Base-by-base conservation (phyloP, 192 early-diverging fungal genomes). In the Backusella tuberculispora region DNA sequence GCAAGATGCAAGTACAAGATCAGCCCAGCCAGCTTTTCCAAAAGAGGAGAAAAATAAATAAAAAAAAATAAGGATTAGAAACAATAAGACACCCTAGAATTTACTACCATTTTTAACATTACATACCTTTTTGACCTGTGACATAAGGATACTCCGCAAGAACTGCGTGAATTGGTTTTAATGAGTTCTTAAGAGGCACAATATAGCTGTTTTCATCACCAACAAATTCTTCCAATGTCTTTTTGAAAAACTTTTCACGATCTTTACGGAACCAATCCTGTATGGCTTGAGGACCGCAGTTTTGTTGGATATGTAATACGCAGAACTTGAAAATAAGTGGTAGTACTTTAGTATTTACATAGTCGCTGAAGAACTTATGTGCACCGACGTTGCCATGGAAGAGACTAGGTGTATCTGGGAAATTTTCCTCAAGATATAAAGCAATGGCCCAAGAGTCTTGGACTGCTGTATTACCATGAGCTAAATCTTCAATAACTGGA, bases 361-460 rank as follows among this genome's bases (percentile, higher is more conserved):
- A 85, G 8, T 84, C 69, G 29, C 80, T 71, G 45, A 84, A 84
- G 68, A 88, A 86, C 13, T 74, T 63, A 26, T 83, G 82, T 3
- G 84, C 34, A 19, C 76, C 80, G 60, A 81, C 75, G 6, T 71
- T 69, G 8, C 73, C 41, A 12, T 80, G 76, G 63, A 88, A 86
- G 9, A 88, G 34, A 5, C 73, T 80, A 13, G 85, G 87, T 0
- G 76, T 77, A 9, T 85, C 77, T 1, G 90, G 90, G 64, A 85
- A 90, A 13, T 76, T 83, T 37, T 79, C 79, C 13, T 91, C 90
- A 5, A 91, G 78, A 56, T 88, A 90, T 24, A 84, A 72, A 3
- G 88, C 86, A 70, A 91, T 91, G 0, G 79, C 70, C 72, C 82
- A 84, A 6, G 88, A 88, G 38, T 88, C 90, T 41, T 74, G 76